Conservation (phyloP, 2,329 filamentous ascomycete species). For the Cladosporium phlei region DNA sequence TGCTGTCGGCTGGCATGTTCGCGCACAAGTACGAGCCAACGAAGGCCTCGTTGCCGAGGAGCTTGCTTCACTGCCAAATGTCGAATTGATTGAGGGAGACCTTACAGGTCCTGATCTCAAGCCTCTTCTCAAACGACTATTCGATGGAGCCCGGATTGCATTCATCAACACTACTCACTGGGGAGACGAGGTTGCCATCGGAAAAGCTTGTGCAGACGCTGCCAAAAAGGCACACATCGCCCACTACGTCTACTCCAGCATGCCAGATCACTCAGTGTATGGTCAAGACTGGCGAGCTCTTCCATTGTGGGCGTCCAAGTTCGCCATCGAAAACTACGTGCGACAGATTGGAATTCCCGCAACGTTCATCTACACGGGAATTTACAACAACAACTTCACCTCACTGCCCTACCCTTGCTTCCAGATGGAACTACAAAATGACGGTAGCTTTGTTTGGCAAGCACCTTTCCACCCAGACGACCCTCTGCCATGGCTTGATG, state of each 20-base stretch:
- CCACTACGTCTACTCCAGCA: constrained; percentile 94
- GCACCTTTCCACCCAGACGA: constrained; percentile 88
- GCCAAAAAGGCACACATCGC: constrained; percentile 78
- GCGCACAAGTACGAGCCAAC: constrained; percentile 82
- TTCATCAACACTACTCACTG: constrained; percentile 99
- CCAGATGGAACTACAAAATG: constrained; percentile 81
- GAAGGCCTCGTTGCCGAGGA: constrained; percentile 86
- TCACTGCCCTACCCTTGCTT: constrained; percentile 88
- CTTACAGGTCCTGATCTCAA: constrained; percentile 43
- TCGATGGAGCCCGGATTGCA: constrained; percentile 77
- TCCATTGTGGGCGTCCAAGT: constrained; percentile 88
- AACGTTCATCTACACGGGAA: constrained; percentile 92
- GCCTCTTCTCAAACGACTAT: constrained; percentile 40
- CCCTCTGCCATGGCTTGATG: constrained; percentile 90
- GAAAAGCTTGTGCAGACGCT: constrained; percentile 80
- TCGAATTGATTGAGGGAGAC: constrained; percentile 66
- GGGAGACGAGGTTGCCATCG: constrained; percentile 88
- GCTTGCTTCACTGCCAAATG: constrained; percentile 74
- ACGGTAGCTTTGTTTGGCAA: constrained; percentile 87
- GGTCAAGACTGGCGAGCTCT: constrained; percentile 72
- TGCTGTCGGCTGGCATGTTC: constrained; percentile 88
- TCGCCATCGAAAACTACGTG: constrained; percentile 87
- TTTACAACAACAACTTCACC: constrained; percentile 99
- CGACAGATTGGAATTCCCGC: constrained; percentile 75
- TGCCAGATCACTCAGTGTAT: constrained; percentile 88